Evolutionary conservation across 768 basidiomycete genomes (phyloP).

Genomic region (Wakefieldia striispora): DNA sequence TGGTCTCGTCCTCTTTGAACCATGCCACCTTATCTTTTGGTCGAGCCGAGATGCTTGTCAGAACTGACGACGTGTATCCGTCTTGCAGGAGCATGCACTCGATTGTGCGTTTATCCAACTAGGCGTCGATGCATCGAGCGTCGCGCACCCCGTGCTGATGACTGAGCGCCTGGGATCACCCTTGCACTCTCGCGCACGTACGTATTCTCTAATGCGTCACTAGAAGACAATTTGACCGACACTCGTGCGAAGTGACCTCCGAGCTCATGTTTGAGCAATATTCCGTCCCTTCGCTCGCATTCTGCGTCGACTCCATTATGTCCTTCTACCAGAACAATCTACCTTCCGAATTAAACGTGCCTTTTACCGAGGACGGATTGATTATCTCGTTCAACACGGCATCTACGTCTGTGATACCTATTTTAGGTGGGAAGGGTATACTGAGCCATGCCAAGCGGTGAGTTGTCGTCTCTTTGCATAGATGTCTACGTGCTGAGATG

Average conservation of each 20-base stretch:
- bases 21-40: too few species aligned
- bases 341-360: conserved; percentile 28
- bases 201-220: conserved; percentile 30
- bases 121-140: conserved; percentile 70
- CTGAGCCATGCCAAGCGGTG: conserved; percentile 87
- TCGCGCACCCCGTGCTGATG: conserved; percentile 92
- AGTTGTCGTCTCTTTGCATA: conserved; percentile 10
- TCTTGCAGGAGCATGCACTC: conserved; percentile 84
- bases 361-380: conserved; percentile 69
- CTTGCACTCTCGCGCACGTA: conserved; percentile 82
- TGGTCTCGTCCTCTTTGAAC: too few species aligned
- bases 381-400: conserved; percentile 90
- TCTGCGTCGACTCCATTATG: conserved; percentile 88
- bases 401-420: conserved; percentile 87
- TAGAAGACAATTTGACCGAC: neutral
- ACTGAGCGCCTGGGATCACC: conserved; percentile 89
- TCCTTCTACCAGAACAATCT: conserved; percentile 84
- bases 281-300: conserved; percentile 78
- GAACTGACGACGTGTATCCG: conserved; percentile 11
- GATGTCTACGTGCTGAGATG: neutral
- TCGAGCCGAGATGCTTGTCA: neutral
- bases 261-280: conserved; percentile 97
- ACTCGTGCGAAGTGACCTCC: conserved; percentile 74
- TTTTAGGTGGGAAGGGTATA: conserved; percentile 78
- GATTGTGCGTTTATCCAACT: conserved; percentile 90